Base-by-base conservation (phyloP, 2,329 filamentous ascomycete genomes). In the Lachnellula suecica region DNA sequence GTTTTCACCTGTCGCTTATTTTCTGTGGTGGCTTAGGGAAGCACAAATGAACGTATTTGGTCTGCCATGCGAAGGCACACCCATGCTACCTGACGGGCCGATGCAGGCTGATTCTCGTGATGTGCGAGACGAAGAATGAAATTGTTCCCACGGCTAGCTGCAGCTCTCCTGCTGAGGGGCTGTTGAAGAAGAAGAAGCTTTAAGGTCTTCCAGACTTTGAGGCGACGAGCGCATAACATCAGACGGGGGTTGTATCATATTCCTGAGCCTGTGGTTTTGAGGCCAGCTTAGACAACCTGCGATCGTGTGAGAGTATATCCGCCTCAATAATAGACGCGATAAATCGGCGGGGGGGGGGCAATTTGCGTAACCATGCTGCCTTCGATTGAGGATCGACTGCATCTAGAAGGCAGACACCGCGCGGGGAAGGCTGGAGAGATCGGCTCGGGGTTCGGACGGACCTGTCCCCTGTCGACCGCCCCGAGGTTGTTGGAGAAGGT, bases 81-180 rank as follows among this genome's bases (percentile, higher is more conserved):
- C n/a, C n/a, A n/a, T n/a, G n/a, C n/a, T n/a, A n/a, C n/a, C n/a
- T n/a, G 44, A 50, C 60, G 57, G 60, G 35, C 53, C 47, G 56
- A 52, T 56, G 54, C 56, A 59, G 58, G 49, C 47, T 52, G 49
- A 51, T 52, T 49, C 59, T 59, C 48, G 56, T 61, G 54, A 56
- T 37, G 42, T 24, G 49, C 35, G 46, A 59, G 27, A 53, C 47
- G 25, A 44, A 44, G 46, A 40, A 58, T 35, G 49, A 57, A 40
- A 52, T 51, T 49, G 51, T 44, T 47, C 38, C 43, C 43, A 52
- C 57, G 60, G 58, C 23, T 44, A 47, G 31, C 31, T 53, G 50
- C 59, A 59, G 54, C n/a, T 51, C 48, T 52, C 23, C 27, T 53
- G 49, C 47, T 53, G 40, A 52, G 49, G 44, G 51, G 37, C 41